phyloP scores from a whole-genome alignment of 441 rosid genomes.

The Jatropha podagrica region DNA sequence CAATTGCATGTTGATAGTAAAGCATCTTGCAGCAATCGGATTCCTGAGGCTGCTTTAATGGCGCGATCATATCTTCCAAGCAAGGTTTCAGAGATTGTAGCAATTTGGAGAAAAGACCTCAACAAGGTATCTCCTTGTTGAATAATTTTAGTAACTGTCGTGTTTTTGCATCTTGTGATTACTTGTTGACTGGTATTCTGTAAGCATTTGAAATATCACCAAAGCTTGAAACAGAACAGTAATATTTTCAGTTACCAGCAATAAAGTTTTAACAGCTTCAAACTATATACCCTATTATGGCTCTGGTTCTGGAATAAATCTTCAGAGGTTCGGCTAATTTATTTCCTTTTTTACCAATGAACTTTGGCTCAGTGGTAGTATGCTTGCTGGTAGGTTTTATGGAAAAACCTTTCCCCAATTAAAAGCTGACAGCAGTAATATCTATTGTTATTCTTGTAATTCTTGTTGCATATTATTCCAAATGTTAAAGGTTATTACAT shows the following conservation, averaged over 20 bases:
- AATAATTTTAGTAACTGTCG: conserved; percentile 6
- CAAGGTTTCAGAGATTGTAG: conserved; percentile 91
- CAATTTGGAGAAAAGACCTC: conserved; percentile 91
- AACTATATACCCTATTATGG: background rate
- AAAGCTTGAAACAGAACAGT: background rate
- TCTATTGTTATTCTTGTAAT: background rate
- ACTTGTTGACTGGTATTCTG: background rate
- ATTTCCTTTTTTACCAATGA: background rate
- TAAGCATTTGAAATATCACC: background rate
- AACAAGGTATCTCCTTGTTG: conserved; percentile 58
- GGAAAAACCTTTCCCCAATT: background rate
- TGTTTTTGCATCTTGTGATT: background rate
- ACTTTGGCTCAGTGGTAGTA: background rate
- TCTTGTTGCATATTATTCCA: background rate
- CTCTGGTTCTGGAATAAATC: background rate
- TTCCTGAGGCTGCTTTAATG: conserved; percentile 99
- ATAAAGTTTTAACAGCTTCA: background rate
- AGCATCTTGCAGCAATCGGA: conserved; percentile 73
- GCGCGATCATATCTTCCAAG: conserved; percentile 97
- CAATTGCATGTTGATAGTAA: conserved; percentile 25
- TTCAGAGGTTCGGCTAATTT: background rate
- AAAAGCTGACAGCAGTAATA: background rate
- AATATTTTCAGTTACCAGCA: background rate
- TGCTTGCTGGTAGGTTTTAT: background rate
- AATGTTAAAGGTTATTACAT: background rate